Conservation (phyloP, 2,329 filamentous ascomycete genomes). For the Penicillium thymicola region DNA sequence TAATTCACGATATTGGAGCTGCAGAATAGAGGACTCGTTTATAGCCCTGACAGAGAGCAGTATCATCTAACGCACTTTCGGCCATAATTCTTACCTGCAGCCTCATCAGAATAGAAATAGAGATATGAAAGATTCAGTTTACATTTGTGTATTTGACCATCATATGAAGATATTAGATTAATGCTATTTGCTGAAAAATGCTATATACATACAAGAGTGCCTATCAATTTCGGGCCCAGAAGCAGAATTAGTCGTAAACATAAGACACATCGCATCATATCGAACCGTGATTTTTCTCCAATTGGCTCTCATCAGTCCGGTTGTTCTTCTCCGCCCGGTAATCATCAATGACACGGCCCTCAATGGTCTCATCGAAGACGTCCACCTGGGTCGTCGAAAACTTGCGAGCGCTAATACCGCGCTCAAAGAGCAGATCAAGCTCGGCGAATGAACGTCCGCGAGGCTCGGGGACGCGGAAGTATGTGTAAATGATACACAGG, state of each 20-base stretch:
- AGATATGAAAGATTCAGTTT: not conserved
- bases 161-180: slow-evolving; percentile 1
- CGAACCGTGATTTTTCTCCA: slow-evolving; percentile 45
- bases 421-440: slow-evolving; percentile 79
- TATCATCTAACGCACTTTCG: slow-evolving; percentile 2
- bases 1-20: slow-evolving; percentile 3
- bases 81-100: slow-evolving; percentile 6
- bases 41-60: not conserved
- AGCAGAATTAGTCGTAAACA: slow-evolving; percentile 16
- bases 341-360: slow-evolving; percentile 27
- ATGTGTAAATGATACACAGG: slow-evolving; percentile 75
- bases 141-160: not conserved
- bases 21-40: slow-evolving; percentile 1
- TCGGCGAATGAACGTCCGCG: slow-evolving; percentile 79
- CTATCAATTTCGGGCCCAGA: not conserved
- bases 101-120: not conserved
- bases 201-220: slow-evolving; percentile 3
- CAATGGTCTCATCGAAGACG: slow-evolving; percentile 49
- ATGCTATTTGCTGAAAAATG: not conserved
- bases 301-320: slow-evolving; percentile 53
- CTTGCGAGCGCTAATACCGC: slow-evolving; percentile 66
- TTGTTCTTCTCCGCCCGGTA: slow-evolving; percentile 46
- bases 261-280: slow-evolving; percentile 20
- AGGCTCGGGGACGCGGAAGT: slow-evolving; percentile 78
- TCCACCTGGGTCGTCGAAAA: slow-evolving; percentile 60